These are phyloP conservation scores for Metschnikowia shivogae DNA, from an alignment of 805 yeast genomes.

Conservation along the genomic window DNA sequence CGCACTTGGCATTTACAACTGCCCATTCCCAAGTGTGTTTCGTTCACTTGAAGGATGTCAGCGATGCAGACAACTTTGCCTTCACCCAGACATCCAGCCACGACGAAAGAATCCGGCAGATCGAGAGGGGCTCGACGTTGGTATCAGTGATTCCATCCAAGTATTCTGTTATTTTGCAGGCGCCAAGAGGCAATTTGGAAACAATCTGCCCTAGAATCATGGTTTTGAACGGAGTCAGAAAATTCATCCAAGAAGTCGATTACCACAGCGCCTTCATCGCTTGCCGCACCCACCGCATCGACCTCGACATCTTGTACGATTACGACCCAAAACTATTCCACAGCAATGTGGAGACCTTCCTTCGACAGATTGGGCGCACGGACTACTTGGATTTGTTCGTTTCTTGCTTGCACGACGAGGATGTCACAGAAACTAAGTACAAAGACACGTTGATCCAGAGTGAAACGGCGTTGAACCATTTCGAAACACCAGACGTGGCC, in stretches of 20 bases:
- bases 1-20: slow-evolving; percentile 76
- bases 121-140: slow-evolving; percentile 88
- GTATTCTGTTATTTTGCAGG: slow-evolving; percentile 81
- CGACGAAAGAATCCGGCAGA: slow-evolving; percentile 83
- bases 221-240: slow-evolving; percentile 80
- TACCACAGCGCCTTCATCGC: slow-evolving; percentile 73
- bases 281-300: slow-evolving; percentile 89
- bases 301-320: slow-evolving; percentile 85
- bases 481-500: slow-evolving; percentile 3
- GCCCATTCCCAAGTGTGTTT: slow-evolving; percentile 82
- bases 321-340: slow-evolving; percentile 70
- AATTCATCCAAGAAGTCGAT: slow-evolving; percentile 51
- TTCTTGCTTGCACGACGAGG: slow-evolving; percentile 80
- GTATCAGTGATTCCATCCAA: slow-evolving; percentile 79
- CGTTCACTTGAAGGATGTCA: slow-evolving; percentile 55
- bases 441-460: slow-evolving; percentile 52
- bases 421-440: slow-evolving; percentile 78
- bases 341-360: slow-evolving; percentile 59
- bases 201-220: slow-evolving; percentile 90
- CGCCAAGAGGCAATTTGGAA: slow-evolving; percentile 94
- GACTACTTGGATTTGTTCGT: slow-evolving; percentile 84
- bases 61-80: slow-evolving; percentile 34
- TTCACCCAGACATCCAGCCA: slow-evolving; percentile 21
- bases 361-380: slow-evolving; percentile 63
- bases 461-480: background rate